These are phyloP conservation scores for Rhododendron ferrugineum DNA, from an alignment of 148 eudicot species.

Conservation along the genomic window DNA sequence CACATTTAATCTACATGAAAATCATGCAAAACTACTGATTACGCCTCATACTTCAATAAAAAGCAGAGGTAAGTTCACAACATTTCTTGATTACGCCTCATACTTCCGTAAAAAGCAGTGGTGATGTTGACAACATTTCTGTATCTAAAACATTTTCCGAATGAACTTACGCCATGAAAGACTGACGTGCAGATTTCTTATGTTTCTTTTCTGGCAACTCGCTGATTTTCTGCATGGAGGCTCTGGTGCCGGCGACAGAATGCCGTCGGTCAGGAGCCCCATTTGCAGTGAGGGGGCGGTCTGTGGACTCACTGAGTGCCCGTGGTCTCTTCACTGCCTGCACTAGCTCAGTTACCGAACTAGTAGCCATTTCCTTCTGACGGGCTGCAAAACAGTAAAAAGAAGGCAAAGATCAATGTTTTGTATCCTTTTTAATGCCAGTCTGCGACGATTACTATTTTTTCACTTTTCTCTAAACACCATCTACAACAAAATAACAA, in stretches of 20 bases:
- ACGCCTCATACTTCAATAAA: not conserved
- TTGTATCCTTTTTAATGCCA: not conserved
- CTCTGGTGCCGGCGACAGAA: slow-evolving; percentile 40
- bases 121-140: not conserved
- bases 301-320: slow-evolving; percentile 71
- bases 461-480: not conserved
- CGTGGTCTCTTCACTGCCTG: slow-evolving; percentile 85
- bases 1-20: not conserved
- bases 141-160: not conserved
- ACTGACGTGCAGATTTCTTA: slow-evolving; percentile 47
- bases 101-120: not conserved
- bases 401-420: not conserved
- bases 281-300: slow-evolving; percentile 46
- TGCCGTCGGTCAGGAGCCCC: slow-evolving; percentile 49
- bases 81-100: not conserved
- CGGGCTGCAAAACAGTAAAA: slow-evolving; percentile 46
- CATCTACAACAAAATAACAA: not conserved
- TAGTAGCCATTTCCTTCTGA: slow-evolving; percentile 81
- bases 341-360: slow-evolving; percentile 78
- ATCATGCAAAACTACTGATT: not conserved
- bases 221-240: slow-evolving; percentile 58
- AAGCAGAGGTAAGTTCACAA: not conserved
- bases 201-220: slow-evolving; percentile 73
- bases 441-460: not conserved
- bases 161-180: slow-evolving; percentile 69